A percentile compares a stretch with the other conserved stretches of the same genome.
phyloP scores from a whole-genome alignment of 2,329 filamentous ascomycete species.

The Dactylella cylindrospora region DNA sequence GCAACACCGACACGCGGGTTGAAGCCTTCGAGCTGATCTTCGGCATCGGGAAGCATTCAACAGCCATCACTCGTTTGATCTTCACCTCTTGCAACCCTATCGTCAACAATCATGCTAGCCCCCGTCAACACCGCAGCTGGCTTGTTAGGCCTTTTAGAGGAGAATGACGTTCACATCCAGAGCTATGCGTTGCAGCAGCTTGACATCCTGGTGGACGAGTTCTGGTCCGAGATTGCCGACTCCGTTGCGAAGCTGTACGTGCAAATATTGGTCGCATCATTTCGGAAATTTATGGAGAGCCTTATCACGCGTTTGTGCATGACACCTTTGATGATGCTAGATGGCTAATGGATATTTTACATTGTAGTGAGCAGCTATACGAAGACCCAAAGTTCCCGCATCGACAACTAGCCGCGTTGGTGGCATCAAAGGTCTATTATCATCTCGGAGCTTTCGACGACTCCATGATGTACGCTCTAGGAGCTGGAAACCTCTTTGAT shows the following conservation, averaged over 20 bases:
- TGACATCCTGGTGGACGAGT: slow-evolving; percentile 92
- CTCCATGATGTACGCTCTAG: slow-evolving; percentile 96
- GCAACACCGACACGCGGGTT: slow-evolving; percentile 35
- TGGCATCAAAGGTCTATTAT: slow-evolving; percentile 97
- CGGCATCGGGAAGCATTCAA: slow-evolving; percentile 4
- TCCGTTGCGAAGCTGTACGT: slow-evolving; percentile 89
- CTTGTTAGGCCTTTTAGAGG: slow-evolving; percentile 89
- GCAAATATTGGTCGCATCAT: slow-evolving; percentile 6
- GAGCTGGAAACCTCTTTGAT: slow-evolving; percentile 91
- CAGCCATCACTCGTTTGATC: neutral
- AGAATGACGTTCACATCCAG: slow-evolving; percentile 91
- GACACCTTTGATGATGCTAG: slow-evolving; percentile 12
- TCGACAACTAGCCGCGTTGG: slow-evolving; percentile 87
- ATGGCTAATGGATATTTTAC: slow-evolving; percentile 12
- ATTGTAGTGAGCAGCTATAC: slow-evolving; percentile 82
- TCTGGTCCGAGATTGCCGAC: slow-evolving; percentile 96
- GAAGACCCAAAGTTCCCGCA: slow-evolving; percentile 95
- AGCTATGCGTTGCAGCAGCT: slow-evolving; percentile 92
- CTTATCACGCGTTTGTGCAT: slow-evolving; percentile 39
- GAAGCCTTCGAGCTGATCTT: slow-evolving; percentile 16
- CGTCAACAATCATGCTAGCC: slow-evolving; percentile 70
- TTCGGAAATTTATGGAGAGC: neutral
- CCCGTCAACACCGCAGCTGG: slow-evolving; percentile 79
- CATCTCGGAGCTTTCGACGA: slow-evolving; percentile 98
- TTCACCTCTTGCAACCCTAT: slow-evolving; percentile 4